Base-by-base conservation (phyloP, 306 rosid species). In the Vigna reflexopilosa region DNA sequence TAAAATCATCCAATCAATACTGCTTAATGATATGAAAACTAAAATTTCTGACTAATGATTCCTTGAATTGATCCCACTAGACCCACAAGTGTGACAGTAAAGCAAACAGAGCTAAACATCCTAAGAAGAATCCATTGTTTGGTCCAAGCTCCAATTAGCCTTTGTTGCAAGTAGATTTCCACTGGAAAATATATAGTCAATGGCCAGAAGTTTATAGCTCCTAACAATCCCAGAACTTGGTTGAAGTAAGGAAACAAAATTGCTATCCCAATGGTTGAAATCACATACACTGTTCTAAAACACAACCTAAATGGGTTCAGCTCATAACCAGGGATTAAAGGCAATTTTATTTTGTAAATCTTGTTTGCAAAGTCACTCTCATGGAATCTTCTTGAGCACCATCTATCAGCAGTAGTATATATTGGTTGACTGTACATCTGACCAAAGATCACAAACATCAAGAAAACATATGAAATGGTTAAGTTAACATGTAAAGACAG, bases 181-280 rank as follows among this genome's bases (percentile, higher is more conserved):
- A 91, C 88, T 0, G 97, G 93, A 79, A 91, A 91, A 64, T 87
- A 89, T 71, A 91, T 83, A n/a, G 86, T 73, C 73, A 89, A 40
- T 49, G 97, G 97, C 97, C 47, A 91, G 57, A 91, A 91, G 83
- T 76, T 89, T 57, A 91, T 65, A 73, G 96, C 90, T 44, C 96
- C 96, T 38, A 91, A 75, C 22, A 91, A 79, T 66, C 92, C 93
- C 62, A 91, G 76, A n/a, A 89, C 84, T 80, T 75, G 85, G 83
- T 91, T 86, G 86, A 91, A 91, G 77, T 91, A 91, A 59, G 96
- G 96, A 58, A 91, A 91, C 3, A 89, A 1, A 32, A 86, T 82
- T 22, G 88, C 93, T 14, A 89, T 24, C 40, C 73, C 88, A 15
- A 90, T 86, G 49, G 96, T 89, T 24, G 88, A 84, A 11, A 84